Percentiles rank a stretch among this genome's conserved stretches.
Conservation (phyloP, 1,284 basidiomycete genomes). For the Rhodotorula sp. region DNA sequence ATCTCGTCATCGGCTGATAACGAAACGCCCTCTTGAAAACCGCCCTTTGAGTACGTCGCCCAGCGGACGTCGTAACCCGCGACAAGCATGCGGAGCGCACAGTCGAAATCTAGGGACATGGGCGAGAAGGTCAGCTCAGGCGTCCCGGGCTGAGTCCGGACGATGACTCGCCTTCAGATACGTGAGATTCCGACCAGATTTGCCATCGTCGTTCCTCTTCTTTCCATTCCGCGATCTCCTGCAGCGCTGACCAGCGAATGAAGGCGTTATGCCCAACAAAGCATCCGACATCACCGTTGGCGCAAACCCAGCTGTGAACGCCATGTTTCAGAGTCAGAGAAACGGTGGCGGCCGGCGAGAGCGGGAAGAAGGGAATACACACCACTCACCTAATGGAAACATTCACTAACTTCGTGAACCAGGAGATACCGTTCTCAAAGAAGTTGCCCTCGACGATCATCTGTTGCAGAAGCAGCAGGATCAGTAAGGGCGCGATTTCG, state of each 20-base stretch:
- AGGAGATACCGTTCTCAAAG: constrained; percentile 80
- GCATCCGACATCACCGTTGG: no score
- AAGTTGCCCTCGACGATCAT: constrained; percentile 54
- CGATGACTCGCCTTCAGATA: no score
- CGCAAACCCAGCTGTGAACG: no score
- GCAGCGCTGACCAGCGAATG: constrained; percentile 76
- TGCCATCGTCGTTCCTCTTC: constrained; percentile 8
- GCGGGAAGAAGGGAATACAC: not conserved
- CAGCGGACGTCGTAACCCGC: constrained; percentile 70
- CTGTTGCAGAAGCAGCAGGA: not conserved
- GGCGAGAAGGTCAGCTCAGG: no score
- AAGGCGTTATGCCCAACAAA: constrained; percentile 89
- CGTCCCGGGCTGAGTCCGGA: no score
- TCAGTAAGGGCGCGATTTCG: not conserved
- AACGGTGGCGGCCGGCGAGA: no score
- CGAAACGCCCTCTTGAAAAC: constrained; percentile 80
- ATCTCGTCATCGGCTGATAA: constrained; percentile 55
- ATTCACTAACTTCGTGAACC: constrained; percentile 55
- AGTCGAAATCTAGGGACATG: no score
- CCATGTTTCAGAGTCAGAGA: no score
- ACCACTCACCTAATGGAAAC: constrained; percentile 1
- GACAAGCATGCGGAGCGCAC: not conserved
- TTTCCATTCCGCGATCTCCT: constrained; percentile 46
- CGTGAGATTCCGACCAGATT: not conserved
- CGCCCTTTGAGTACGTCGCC: constrained; percentile 75